phyloP scores from a whole-genome alignment of 306 rosid species.

The Cajanus cajan region DNA sequence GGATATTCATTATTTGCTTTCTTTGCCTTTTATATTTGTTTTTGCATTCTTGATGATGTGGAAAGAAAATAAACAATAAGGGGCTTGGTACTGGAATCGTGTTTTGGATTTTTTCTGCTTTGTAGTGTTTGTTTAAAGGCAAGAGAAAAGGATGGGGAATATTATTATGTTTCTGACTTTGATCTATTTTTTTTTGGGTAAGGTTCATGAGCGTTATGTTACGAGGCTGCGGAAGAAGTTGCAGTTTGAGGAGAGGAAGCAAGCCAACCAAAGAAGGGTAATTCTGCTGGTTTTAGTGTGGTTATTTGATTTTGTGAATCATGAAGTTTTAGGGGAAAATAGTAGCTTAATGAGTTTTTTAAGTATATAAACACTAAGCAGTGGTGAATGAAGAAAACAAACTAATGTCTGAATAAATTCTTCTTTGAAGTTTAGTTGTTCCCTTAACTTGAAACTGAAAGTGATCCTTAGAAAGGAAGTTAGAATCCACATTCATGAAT shows the following conservation, averaged over 20 bases:
- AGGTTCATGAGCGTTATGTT: slow-evolving; percentile 92
- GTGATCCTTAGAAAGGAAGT: not conserved
- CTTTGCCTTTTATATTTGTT: not conserved
- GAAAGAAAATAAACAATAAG: not conserved
- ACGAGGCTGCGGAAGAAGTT: slow-evolving; percentile 64
- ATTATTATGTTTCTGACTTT: slow-evolving; percentile 1
- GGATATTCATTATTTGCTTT: not conserved
- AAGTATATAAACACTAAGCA: not conserved
- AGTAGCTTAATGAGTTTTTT: not conserved
- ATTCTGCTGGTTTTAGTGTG: slow-evolving; percentile 3
- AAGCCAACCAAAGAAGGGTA: slow-evolving; percentile 93
- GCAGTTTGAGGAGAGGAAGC: slow-evolving; percentile 82
- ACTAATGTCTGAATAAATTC: not conserved
- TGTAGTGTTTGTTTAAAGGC: slow-evolving; percentile 4
- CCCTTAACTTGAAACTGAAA: not conserved
- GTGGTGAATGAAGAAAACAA: not conserved
- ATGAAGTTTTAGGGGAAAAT: not conserved
- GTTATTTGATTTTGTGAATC: slow-evolving; percentile 14
- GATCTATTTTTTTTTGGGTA: slow-evolving; percentile 25
- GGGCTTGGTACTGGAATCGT: slow-evolving; percentile 21
- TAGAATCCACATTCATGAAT: not conserved
- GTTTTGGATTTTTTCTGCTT: not conserved
- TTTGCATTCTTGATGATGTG: slow-evolving; percentile 11
- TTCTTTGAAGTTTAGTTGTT: not conserved
- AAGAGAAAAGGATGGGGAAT: not conserved